Evolutionary conservation across 768 basidiomycete species (phyloP), one percentile per base, ranked within the genome.

Genomic region (Amanita rubescens): DNA sequence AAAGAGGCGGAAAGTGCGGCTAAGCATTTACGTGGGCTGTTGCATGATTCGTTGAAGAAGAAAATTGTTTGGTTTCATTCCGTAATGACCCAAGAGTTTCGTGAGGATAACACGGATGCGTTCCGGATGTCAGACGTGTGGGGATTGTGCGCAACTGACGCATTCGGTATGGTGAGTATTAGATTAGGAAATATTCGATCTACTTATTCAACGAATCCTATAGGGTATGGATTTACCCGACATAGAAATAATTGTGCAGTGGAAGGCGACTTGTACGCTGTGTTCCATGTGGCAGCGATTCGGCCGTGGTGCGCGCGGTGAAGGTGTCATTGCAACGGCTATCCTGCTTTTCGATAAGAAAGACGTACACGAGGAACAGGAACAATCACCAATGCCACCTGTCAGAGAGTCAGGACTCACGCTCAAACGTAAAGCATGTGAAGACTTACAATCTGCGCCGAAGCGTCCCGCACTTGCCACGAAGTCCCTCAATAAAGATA

Each of bases 191-290:
- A 38, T 55, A 17, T 24, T 50, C 24, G n/a, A 46, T 53, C 11
- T 17, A 34, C 25, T 46, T 24, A 55, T 44, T 22, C 22, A 51
- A 6, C 49, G 9, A 32, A 33, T 20, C 27, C n/a, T 37, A 30
- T 48, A 73, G 73, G 70, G 71, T 5, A 58, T 74, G 35, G 67
- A 75, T 41, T 12, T 73, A 2, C 55, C 67, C 2, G 63, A 66
- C 51, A 66, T 75, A 3, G 27, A 55, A 8, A 46, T 73, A 19
- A 64, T 73, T 17, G 63, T 74, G 10, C 72, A 73, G 49, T 73
- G 59, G 59, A 50, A 52, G 19, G 65, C 56, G 0, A 62, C 60
- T 5, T 64, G 63, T 51, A 49, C 53, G 24, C 33, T 71, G 5
- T 54, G 58, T 3, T 60, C 63, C 0, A 52, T 72, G 2, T 67